Base-by-base conservation (phyloP, 495 filamentous ascomycete species). In the Penicillium simplicissimum region DNA sequence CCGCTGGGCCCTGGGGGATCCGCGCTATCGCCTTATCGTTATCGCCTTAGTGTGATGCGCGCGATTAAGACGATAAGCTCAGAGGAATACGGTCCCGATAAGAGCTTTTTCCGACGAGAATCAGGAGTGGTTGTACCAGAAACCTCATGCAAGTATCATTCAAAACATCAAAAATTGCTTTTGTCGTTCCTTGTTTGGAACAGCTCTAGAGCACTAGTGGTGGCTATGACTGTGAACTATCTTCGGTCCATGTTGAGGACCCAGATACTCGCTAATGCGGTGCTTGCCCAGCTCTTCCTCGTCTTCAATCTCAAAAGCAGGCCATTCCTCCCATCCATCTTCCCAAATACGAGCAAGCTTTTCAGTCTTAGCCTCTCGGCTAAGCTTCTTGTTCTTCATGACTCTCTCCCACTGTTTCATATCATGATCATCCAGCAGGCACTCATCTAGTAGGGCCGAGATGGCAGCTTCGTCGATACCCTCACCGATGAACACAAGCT, bases 401-500 rank as follows among this genome's bases (percentile, higher is more conserved):
- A 81, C 70, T 61, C 61, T 68, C 65, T 83, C 78, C 82, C 82
- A 86, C 14, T 63, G 61, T 56, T 66, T 67, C 74, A 81, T 83
- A 56, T 86, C 83, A 7, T 65, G 58, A 19, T 83, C 77, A 55
- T 74, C 65, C 15, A 86, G 62, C 31, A 86, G 67, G 66, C 84
- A 85, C 13, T 71, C 68, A 67, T 87, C 77, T 11, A 87, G 60
- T 33, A 78, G 56, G 37, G 67, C 58, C 9, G 74, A 74, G 8
- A 87, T 73, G 11, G 68, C 68, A 14, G 57, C 63, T 10, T 67
- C 45, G 58, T 83, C 83, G 40, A 87, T 73, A 7, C 79, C 75
- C 52, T 84, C 80, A 0, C 84, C 84, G 52, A 86, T 86, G 47
- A 86, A 84, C 52, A 87, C 84, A 15, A 86, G 59, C 63, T 87